Percentiles rank a stretch among this genome's conserved stretches.
phyloP scores from a whole-genome alignment of 306 rosid genomes.

The Castanea sativa region DNA sequence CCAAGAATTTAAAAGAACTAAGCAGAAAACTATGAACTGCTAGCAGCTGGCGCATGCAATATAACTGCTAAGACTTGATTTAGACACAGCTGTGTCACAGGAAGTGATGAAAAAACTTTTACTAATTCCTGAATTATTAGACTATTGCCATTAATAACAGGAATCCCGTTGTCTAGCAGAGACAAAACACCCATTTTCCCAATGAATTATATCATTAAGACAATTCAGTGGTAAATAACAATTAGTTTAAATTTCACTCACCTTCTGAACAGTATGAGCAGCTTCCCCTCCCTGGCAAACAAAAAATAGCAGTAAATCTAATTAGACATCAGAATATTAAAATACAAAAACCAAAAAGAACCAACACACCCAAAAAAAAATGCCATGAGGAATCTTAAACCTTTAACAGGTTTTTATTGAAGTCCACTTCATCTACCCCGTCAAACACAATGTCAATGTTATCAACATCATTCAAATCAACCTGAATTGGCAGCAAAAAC shows the following conservation, averaged over 20 bases:
- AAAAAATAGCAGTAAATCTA: background rate
- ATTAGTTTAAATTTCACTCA: background rate
- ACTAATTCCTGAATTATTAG: too few species aligned
- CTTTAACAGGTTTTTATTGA: constrained; percentile 14
- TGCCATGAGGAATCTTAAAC: constrained; percentile 1
- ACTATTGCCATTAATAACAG: too few species aligned
- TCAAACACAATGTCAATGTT: constrained; percentile 21
- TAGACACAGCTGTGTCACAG: background rate
- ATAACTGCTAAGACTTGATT: background rate
- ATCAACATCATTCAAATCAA: constrained; percentile 17
- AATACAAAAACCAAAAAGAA: background rate
- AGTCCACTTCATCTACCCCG: constrained; percentile 23
- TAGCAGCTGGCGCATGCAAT: background rate
- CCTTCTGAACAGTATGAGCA: constrained; percentile 24
- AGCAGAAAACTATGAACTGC: background rate
- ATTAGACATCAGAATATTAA: background rate
- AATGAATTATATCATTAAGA: background rate
- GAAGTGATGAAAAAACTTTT: too few species aligned
- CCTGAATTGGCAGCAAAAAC: constrained; percentile 7
- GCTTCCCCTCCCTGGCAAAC: constrained; percentile 11
- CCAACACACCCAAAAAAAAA: background rate
- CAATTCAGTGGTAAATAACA: background rate
- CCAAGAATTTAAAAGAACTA: background rate
- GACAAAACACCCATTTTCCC: background rate
- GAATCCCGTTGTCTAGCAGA: background rate